Percentiles rank a stretch among this genome's conserved stretches.
Evolutionary conservation across 2,329 filamentous ascomycete genomes (phyloP).

Genomic region (Pyrenochaeta sp.): DNA sequence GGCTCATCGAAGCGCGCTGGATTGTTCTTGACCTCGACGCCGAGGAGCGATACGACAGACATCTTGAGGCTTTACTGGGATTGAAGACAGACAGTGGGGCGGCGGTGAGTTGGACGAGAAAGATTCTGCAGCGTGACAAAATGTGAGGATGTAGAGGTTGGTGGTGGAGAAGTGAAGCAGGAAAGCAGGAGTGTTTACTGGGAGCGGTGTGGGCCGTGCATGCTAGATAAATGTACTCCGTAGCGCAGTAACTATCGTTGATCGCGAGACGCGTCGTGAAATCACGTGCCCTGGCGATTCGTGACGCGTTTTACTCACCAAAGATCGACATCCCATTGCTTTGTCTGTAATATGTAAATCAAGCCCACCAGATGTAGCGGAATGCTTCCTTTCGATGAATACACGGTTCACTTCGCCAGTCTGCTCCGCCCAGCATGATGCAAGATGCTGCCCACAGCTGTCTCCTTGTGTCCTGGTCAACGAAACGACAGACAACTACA

Average conservation of each 20-base stretch:
- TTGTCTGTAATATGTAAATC: too few species aligned
- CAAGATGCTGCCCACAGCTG: too few species aligned
- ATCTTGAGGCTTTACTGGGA: constrained; percentile 61
- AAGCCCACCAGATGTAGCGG: too few species aligned
- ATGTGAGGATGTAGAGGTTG: neutral
- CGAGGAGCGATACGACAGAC: constrained; percentile 96
- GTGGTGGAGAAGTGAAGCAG: constrained; percentile 3
- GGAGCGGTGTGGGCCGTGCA: constrained; percentile 32
- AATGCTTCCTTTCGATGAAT: too few species aligned
- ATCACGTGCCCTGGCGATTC: constrained; percentile 28
- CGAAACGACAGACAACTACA: too few species aligned
- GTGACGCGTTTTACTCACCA: constrained; percentile 18
- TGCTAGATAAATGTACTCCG: constrained; percentile 21
- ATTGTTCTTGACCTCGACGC: constrained; percentile 97
- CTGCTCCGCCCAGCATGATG: too few species aligned
- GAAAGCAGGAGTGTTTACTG: constrained; percentile 25
- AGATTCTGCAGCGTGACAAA: constrained; percentile 3
- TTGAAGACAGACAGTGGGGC: neutral
- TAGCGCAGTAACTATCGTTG: constrained; percentile 26
- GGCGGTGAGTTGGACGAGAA: neutral
- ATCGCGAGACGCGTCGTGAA: constrained; percentile 4
- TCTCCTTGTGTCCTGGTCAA: too few species aligned
- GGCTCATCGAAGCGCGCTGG: constrained; percentile 91
- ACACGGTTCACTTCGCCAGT: too few species aligned
- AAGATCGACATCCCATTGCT: too few species aligned